Conservation (phyloP, 2,329 filamentous ascomycete genomes). For the Clarireedia monteithiana region DNA sequence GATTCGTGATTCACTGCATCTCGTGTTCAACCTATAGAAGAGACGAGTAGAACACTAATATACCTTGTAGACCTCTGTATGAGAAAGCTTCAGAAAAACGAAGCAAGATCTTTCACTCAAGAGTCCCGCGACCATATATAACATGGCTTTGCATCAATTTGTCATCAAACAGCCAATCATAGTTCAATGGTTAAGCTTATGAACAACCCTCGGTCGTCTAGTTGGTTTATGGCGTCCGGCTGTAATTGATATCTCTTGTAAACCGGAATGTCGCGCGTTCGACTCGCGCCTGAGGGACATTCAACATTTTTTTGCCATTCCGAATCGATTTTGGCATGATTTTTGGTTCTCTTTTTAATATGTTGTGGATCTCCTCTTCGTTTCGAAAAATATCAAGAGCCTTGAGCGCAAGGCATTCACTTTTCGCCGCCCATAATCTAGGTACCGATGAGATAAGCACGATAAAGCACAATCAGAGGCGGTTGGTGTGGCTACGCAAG, state of each 20-base stretch:
- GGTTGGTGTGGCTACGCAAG: too few relatives aligned
- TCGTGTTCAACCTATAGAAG: too few relatives aligned
- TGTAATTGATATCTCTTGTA: conserved; percentile 11
- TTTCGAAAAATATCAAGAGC: too few relatives aligned
- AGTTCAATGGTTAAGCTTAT: not conserved
- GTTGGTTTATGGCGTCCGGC: conserved; percentile 17
- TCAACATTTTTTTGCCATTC: not conserved
- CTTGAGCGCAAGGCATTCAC: too few relatives aligned
- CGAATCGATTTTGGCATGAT: not conserved
- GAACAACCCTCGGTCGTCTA: conserved; percentile 13
- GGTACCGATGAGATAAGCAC: too few relatives aligned
- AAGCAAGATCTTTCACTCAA: not conserved
- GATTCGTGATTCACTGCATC: too few relatives aligned
- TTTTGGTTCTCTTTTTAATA: too few relatives aligned
- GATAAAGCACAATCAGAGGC: too few relatives aligned
- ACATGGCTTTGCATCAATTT: not conserved
- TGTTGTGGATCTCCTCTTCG: too few relatives aligned
- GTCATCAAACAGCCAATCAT: not conserved
- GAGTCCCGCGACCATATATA: not conserved
- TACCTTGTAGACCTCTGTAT: too few relatives aligned
- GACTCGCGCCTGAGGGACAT: conserved; percentile 16
- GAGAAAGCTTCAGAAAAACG: not conserved
- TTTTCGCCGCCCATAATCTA: too few relatives aligned
- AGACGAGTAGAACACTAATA: too few relatives aligned
- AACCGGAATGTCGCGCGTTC: conserved; percentile 17